Evolutionary conservation across 2,329 filamentous ascomycete genomes (phyloP).

Genomic region (Colletotrichum lupini): DNA sequence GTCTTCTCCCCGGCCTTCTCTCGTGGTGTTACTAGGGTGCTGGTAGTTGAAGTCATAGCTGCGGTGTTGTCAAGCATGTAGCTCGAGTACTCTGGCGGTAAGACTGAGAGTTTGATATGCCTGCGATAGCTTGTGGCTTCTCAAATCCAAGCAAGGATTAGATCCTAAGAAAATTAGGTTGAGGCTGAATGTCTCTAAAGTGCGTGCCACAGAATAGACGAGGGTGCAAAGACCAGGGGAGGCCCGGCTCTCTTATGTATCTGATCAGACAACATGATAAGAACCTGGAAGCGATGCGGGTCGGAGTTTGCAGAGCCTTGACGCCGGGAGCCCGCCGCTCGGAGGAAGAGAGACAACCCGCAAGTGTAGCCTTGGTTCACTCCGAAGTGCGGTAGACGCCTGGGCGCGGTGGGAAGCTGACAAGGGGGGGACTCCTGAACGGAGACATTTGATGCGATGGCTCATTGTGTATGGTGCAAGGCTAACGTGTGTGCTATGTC

Average conservation of each 20-base stretch:
- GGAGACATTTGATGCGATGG: conserved; percentile 23
- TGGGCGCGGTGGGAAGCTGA: conserved; percentile 13
- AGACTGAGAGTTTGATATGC: background rate
- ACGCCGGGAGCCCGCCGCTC: conserved; percentile 26
- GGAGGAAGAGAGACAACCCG: conserved; percentile 4
- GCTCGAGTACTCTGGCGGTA: background rate
- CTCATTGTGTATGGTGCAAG: conserved; percentile 23
- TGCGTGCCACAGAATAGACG: conserved; percentile 13
- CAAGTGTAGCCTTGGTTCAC: background rate
- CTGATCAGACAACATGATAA: background rate
- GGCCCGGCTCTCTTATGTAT: conserved; percentile 22
- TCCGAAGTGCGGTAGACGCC: conserved; percentile 3
- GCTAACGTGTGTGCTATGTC: conserved; percentile 15
- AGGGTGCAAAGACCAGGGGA: background rate
- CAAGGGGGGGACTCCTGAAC: background rate
- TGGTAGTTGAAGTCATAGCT: conserved; percentile 27
- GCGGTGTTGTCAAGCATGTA: background rate
- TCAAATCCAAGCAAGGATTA: background rate
- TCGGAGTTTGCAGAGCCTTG: conserved; percentile 29
- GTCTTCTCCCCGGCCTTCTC: background rate
- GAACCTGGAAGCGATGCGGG: background rate
- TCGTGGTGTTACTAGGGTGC: conserved; percentile 23
- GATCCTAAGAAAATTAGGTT: background rate
- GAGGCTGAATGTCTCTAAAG: conserved; percentile 19
- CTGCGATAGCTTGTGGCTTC: background rate